These are phyloP conservation scores for Alnus glutinosa DNA, from an alignment of 306 rosid genomes.

Conservation along the genomic window DNA sequence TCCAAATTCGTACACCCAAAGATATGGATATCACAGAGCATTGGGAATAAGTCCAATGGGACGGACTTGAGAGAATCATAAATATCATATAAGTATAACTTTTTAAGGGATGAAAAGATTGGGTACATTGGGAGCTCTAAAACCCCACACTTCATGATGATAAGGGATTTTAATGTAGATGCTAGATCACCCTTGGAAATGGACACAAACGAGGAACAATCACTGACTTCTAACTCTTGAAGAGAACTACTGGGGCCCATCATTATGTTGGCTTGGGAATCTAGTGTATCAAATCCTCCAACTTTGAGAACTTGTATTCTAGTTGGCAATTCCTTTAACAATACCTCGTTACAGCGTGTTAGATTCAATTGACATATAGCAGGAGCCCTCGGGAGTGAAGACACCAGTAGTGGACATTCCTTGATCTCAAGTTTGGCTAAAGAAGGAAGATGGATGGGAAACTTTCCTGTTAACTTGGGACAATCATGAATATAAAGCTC, in stretches of 20 bases:
- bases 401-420: too few species aligned
- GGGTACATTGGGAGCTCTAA: background rate
- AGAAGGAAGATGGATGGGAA: too few species aligned
- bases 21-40: background rate
- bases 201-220: background rate
- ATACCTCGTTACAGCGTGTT: too few species aligned
- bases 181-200: background rate
- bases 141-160: background rate
- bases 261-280: background rate
- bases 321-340: too few species aligned
- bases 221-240: background rate
- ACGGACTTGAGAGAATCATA: background rate
- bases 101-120: background rate
- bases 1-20: conserved; percentile 12
- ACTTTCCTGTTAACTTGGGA: too few species aligned
- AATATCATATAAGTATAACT: background rate
- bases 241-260: background rate
- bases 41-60: background rate
- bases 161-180: background rate
- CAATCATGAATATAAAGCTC: background rate
- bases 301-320: too few species aligned
- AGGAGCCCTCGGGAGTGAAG: too few species aligned
- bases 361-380: too few species aligned
- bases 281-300: too few species aligned
- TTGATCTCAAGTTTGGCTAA: too few species aligned